Evolutionary conservation across 1,284 basidiomycete species (phyloP).

Genomic region (Fomitopsis betulina): DNA sequence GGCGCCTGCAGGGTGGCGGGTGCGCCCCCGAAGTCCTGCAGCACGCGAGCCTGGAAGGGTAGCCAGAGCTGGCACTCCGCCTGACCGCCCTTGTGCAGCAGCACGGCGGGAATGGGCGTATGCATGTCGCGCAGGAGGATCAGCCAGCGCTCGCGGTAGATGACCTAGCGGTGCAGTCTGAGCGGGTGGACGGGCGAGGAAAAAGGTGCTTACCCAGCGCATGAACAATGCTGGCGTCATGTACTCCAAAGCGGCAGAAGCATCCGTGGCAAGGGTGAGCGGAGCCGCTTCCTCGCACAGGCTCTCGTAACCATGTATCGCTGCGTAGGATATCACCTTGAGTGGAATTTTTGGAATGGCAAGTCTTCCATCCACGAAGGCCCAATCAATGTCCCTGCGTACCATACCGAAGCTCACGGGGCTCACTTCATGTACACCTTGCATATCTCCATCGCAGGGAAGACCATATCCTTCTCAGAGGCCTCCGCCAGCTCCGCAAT

Average conservation of each 20-base stretch:
- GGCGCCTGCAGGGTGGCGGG: background rate
- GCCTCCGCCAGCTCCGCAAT: conserved; percentile 9
- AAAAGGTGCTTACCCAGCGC: background rate
- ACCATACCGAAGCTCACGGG: background rate
- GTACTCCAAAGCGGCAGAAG: background rate
- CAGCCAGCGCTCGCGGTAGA: background rate
- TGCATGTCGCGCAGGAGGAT: background rate
- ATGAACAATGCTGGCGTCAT: background rate
- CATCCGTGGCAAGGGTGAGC: background rate
- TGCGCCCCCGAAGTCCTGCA: background rate
- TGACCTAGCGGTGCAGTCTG: background rate
- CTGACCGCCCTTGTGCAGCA: background rate
- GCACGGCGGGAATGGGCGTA: too few species aligned
- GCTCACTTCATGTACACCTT: conserved; percentile 9
- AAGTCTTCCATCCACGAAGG: background rate
- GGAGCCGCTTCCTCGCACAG: conserved; percentile 2
- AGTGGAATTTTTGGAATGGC: background rate
- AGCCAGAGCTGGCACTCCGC: background rate
- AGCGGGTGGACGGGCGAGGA: too few species aligned
- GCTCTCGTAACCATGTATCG: background rate
- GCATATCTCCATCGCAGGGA: conserved; percentile 8
- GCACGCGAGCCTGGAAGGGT: background rate
- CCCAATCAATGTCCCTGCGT: background rate
- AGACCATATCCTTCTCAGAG: conserved; percentile 12
- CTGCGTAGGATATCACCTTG: background rate